These are phyloP conservation scores for Candida labiduridarum DNA, from an alignment of 1,139 yeast genomes.

Conservation along the genomic window DNA sequence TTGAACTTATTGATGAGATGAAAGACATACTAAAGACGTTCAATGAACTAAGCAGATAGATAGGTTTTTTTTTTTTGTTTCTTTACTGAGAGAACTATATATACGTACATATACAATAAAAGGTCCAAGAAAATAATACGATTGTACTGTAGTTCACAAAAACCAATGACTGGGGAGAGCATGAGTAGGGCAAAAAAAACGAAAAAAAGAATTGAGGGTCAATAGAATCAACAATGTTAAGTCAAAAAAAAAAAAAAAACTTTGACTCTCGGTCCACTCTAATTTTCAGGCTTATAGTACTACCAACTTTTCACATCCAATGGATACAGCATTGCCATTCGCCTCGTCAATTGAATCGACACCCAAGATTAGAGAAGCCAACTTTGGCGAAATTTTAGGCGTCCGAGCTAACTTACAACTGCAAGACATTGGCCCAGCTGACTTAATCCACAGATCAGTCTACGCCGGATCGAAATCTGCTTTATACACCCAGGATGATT, in stretches of 20 bases:
- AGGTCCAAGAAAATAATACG: too few species aligned
- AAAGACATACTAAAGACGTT: constrained; percentile 17
- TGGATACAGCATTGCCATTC: not conserved
- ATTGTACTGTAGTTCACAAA: too few species aligned
- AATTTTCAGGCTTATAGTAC: not conserved
- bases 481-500: constrained; percentile 32
- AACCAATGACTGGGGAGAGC: too few species aligned
- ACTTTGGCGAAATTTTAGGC: constrained; percentile 33
- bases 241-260: not conserved
- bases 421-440: constrained; percentile 36
- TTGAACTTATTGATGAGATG: constrained; percentile 31
- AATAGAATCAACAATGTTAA: not conserved
- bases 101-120: too few species aligned
- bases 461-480: constrained; percentile 37
- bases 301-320: not conserved
- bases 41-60: constrained; percentile 6
- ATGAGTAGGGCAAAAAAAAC: not conserved
- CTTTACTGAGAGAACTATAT: not conserved
- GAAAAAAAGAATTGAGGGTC: not conserved
- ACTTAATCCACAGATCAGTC: constrained; percentile 43
- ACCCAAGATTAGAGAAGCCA: constrained; percentile 30
- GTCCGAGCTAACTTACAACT: constrained; percentile 24
- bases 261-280: not conserved
- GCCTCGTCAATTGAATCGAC: constrained; percentile 3
- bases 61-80: constrained; percentile 3